Base-by-base conservation (phyloP, 139 green algal genomes). In the Chara braunii region DNA sequence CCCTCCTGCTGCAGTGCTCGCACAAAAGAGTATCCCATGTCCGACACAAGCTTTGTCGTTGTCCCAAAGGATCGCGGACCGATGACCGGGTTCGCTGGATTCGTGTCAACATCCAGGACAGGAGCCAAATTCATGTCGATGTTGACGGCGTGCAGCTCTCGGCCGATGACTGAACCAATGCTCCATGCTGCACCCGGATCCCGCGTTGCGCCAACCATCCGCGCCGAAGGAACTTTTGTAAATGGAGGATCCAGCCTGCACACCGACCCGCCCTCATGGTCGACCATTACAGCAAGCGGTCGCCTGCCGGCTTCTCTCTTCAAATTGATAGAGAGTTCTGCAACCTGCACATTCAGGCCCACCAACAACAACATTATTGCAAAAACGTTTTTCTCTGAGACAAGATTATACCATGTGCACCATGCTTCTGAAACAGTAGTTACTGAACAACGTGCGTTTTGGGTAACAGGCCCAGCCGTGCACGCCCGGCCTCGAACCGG, bases 71-170 rank as follows among this genome's bases (percentile, higher is more conserved):
- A 48, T 3, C 66, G 72, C 26, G 26, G 30, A 8, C 77, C 77
- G 43, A 83, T 83, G 28, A 83, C 77, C 2, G 77, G 70, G 52
- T 83, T 83, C 7, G 45, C 3, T 12, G 77, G 77, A 60, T 83
- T 83, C 11, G 69, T 83, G 62, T 83, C 40, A 18, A 83, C 76
- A 57, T 83, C 77, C 22, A 84, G 14, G 7, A 83, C 77, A 6
- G 77, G 77, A 2, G 77, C 77, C 32, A 83, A 43, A 60, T 84
- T 64, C 51, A 83, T 72, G 51, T 83, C 77, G 26, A 83, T 68
- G 60, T 82, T 26, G 12, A 79, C 59, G 3, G 68, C 78, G 5
- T 68, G 70, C 3, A 83, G 70, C 64, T 83, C 77, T 1, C 40
- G 48, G 1, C 73, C 75, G 14, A 83, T 42, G 8, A 82, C 50